Evolutionary conservation across 2,329 filamentous ascomycete species (phyloP), one percentile per base, ranked within the genome.

Genomic region (Ascochyta fabae): DNA sequence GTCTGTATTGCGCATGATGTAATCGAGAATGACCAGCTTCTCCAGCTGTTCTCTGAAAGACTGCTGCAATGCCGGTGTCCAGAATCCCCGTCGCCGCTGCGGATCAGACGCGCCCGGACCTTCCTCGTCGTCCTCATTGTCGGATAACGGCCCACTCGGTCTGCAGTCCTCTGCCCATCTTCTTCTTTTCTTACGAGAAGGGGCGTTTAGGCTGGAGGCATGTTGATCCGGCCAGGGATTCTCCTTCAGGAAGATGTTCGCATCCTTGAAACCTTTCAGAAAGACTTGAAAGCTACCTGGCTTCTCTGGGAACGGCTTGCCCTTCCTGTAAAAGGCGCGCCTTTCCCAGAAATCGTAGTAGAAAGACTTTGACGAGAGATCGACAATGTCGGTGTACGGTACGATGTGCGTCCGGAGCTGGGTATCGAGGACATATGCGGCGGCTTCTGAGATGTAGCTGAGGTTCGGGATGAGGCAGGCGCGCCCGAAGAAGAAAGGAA

Each of bases 1-100:
- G 74, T 99, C 95, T 1, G 95, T 99, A 72, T 99, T 99, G 54
- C 95, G 87, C 95, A 99, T 99, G 61, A 99, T 96, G 74, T 99
- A 99, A 77, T 99, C 95, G 62, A 99, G 77, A 68, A 99, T 96
- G 22, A 99, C 96, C 7, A 99, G 82, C 76, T 97, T 98, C 78
- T 99, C 95, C 43, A 99, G 83, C 77, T 98, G 91, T 75, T 99
- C 95, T 34, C 95, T 83, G 73, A 99, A 96, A 0, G 91, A 90
- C 74, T 96, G 91, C 72, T 98, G 96, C 41, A 99, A 77, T 6
- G 83, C 79, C 47, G 96, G 90, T 0, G 92, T 96, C 95, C 95
- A 99, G 56, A 88, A 85, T 62, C 95, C 96, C 35, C 76, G 74
- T 47, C 80, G 77, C 49, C 79, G 63, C n/a, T 67, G 64, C 13